These are phyloP conservation scores for Aspergillus mulundensis DNA, from an alignment of 495 filamentous ascomycete genomes.

Conservation along the genomic window DNA sequence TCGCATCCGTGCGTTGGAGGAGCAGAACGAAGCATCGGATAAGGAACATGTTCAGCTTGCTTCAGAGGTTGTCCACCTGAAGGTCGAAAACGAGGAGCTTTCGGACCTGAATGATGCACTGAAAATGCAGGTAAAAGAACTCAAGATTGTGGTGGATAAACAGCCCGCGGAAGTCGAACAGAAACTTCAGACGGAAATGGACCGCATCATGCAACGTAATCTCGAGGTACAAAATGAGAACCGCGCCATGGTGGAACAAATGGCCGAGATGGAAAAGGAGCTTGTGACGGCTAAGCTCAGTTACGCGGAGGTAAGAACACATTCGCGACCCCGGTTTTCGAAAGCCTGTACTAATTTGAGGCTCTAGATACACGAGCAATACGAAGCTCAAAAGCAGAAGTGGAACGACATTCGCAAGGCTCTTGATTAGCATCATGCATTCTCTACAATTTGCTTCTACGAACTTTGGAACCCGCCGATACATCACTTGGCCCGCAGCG, in stretches of 20 bases:
- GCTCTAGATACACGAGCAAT: conserved; percentile 51
- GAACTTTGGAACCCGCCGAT: conserved; percentile 6
- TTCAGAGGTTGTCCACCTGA: conserved; percentile 81
- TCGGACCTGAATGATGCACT: conserved; percentile 84
- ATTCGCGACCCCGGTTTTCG: background rate
- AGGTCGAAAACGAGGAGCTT: conserved; percentile 89
- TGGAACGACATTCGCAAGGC: conserved; percentile 77
- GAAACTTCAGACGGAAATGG: conserved; percentile 78
- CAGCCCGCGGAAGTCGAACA: conserved; percentile 88
- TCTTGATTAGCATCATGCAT: conserved; percentile 43
- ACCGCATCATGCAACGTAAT: conserved; percentile 87
- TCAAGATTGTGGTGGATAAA: conserved; percentile 78
- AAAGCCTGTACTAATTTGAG: conserved; percentile 9
- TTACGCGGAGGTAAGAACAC: conserved; percentile 73
- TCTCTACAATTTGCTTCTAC: conserved; percentile 14
- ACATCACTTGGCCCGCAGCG: background rate
- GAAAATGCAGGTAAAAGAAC: conserved; percentile 73
- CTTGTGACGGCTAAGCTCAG: conserved; percentile 93
- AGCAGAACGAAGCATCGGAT: conserved; percentile 83
- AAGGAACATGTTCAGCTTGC: conserved; percentile 90
- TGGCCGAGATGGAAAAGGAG: conserved; percentile 91
- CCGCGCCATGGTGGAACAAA: conserved; percentile 77
- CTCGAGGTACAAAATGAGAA: conserved; percentile 95
- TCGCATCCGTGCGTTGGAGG: conserved; percentile 78
- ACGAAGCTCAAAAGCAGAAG: conserved; percentile 73